A percentile compares a stretch with the other conserved stretches of the same genome.
These are phyloP conservation scores for Saussurea involucrata DNA, from an alignment of 129 eudicot species.

Conservation along the genomic window DNA sequence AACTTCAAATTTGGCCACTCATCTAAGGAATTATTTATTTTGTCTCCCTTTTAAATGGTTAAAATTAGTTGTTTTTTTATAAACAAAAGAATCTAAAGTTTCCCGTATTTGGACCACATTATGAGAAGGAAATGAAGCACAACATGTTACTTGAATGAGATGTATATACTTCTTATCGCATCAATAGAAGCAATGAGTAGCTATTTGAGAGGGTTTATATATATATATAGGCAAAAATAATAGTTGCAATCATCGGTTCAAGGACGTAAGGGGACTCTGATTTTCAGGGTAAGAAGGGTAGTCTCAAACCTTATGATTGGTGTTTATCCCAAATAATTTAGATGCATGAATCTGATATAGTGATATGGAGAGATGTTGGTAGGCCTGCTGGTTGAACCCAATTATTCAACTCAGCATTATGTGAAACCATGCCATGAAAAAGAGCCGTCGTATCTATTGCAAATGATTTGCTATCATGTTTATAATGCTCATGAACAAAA, in stretches of 20 bases:
- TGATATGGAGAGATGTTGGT: not conserved
- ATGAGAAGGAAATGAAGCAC: not conserved
- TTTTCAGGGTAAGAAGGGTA: not conserved
- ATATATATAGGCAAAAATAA: not conserved
- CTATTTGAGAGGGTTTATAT: not conserved
- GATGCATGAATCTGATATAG: not conserved
- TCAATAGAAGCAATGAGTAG: not conserved
- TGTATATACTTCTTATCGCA: not conserved
- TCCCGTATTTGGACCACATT: not conserved
- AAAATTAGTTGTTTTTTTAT: not conserved
- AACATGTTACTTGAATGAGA: not conserved
- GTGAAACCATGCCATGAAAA: no score
- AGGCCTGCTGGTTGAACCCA: not conserved
- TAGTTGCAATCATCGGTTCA: not conserved
- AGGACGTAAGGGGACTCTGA: not conserved
- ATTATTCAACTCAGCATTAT: not conserved
- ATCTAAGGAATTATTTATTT: not conserved
- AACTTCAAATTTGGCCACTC: not conserved
- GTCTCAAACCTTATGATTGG: not conserved
- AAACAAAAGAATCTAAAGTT: not conserved
- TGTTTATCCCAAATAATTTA: not conserved
- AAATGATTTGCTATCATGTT: not conserved
- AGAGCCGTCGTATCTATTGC: not conserved
- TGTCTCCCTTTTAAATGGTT: not conserved
- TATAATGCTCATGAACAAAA: not conserved